Percentiles rank a stretch among this genome's conserved stretches.
Conservation (phyloP, 306 rosid genomes). For the Calophaca sinica region DNA sequence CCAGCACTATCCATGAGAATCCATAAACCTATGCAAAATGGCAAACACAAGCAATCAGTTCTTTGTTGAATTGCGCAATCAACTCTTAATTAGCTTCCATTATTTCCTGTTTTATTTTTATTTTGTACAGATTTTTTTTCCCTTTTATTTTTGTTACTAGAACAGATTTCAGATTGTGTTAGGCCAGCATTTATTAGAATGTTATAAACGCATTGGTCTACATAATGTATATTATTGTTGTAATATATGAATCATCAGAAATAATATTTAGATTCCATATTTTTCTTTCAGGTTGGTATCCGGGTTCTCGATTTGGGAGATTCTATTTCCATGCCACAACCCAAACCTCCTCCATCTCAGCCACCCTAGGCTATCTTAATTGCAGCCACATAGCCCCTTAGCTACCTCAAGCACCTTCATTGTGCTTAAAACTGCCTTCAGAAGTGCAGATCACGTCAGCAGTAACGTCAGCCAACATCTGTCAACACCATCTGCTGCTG, state of each 20-base stretch:
- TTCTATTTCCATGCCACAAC: too few species aligned
- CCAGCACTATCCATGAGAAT: constrained; percentile 83
- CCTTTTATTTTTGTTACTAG: not conserved
- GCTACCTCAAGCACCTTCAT: too few species aligned
- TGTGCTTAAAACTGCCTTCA: too few species aligned
- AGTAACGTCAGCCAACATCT: too few species aligned
- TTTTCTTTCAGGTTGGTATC: not conserved
- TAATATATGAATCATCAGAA: not conserved
- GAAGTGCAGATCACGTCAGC: too few species aligned
- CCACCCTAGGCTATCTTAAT: too few species aligned
- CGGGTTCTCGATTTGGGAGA: too few species aligned
- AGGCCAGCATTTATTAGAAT: constrained; percentile 2
- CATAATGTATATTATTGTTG: not conserved
- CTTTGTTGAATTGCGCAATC: not conserved
- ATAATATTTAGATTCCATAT: not conserved
- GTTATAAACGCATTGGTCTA: not conserved
- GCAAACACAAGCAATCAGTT: constrained; percentile 39
- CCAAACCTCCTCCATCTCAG: too few species aligned
- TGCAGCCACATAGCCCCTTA: too few species aligned
- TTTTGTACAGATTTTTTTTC: not conserved
- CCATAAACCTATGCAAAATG: constrained; percentile 73
- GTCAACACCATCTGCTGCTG: too few species aligned
- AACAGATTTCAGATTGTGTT: not conserved
- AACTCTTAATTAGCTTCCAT: not conserved
- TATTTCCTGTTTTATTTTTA: not conserved